Percentiles rank a stretch among this genome's conserved stretches.
These are phyloP conservation scores for Mesostigma viride DNA, from an alignment of 139 green algal genomes.

Conservation along the genomic window DNA sequence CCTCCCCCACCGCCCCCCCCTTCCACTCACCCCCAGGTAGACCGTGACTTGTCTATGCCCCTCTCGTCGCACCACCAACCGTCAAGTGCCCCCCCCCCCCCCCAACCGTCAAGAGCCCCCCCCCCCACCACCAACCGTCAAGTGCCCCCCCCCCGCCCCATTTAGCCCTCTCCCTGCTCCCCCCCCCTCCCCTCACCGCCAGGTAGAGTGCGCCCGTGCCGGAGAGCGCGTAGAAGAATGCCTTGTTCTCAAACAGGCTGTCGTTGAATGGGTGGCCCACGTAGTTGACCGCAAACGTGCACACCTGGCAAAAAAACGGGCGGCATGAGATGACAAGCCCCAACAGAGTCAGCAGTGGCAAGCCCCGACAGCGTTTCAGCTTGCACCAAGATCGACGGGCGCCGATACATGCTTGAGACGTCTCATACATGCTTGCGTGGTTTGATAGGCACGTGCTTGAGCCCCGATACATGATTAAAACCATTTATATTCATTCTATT, in stretches of 20 bases:
- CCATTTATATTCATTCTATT: too few species aligned
- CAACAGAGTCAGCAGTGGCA: too few species aligned
- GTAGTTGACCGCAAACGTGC: slow-evolving; percentile 94
- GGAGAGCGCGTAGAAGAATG: slow-evolving; percentile 45
- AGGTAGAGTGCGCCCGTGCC: slow-evolving; percentile 24
- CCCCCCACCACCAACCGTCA: too few species aligned
- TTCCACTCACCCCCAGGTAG: background rate
- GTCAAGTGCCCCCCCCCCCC: background rate
- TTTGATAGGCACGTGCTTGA: too few species aligned
- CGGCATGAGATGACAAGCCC: slow-evolving; percentile 11
- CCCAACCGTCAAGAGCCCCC: too few species aligned
- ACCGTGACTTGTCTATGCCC: background rate
- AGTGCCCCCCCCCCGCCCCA: background rate
- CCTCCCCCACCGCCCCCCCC: background rate
- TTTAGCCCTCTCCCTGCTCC: background rate
- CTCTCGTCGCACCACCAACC: background rate
- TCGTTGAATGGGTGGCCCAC: slow-evolving; percentile 84
- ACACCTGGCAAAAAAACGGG: slow-evolving; percentile 33
- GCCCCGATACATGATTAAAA: too few species aligned
- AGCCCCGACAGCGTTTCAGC: too few species aligned
- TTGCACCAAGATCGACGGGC: too few species aligned
- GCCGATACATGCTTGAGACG: too few species aligned
- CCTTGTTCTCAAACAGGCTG: slow-evolving; percentile 57
- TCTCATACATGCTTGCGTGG: too few species aligned
- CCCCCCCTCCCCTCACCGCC: slow-evolving; percentile 11